A percentile compares a stretch with the other conserved stretches of the same genome.
phyloP scores from a whole-genome alignment of 345 rosid species.

The Combretum micranthum region DNA sequence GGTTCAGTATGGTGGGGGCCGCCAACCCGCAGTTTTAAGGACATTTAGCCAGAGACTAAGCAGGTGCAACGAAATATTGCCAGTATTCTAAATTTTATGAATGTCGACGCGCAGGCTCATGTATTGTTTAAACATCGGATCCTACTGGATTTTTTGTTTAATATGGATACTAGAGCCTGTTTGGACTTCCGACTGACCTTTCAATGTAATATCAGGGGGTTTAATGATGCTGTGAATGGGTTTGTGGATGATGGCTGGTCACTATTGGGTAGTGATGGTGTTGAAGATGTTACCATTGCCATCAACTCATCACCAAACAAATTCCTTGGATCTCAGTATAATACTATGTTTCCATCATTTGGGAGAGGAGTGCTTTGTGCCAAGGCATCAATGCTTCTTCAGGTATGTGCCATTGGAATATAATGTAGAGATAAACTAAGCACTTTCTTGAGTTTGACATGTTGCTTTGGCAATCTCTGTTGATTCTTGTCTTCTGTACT shows the following conservation, averaged over 20 bases:
- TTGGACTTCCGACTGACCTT: too few species aligned
- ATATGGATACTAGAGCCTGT: too few species aligned
- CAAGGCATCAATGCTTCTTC: constrained; percentile 88
- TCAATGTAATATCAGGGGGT: constrained; percentile 45
- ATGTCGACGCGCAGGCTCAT: neutral
- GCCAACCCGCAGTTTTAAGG: constrained; percentile 91
- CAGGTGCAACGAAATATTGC: constrained; percentile 37
- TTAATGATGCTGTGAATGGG: constrained; percentile 93
- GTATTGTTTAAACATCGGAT: too few species aligned
- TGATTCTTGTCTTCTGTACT: too few species aligned
- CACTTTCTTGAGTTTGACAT: neutral
- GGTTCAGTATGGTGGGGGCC: constrained; percentile 87
- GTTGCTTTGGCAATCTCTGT: neutral
- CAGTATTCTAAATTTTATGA: too few species aligned
- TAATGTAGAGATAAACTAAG: too few species aligned
- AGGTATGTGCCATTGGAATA: constrained; percentile 33
- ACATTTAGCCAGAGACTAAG: constrained; percentile 91
- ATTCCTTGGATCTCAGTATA: constrained; percentile 62
- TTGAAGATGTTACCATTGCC: constrained; percentile 72
- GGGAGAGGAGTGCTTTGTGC: constrained; percentile 96
- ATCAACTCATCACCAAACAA: constrained; percentile 76
- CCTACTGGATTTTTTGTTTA: too few species aligned
- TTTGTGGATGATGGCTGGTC: constrained; percentile 97
- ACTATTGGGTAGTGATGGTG: constrained; percentile 68
- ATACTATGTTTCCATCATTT: constrained; percentile 58